Conservation (phyloP, 192 early-diverging fungal species). For the Dimargaris verticillata region DNA sequence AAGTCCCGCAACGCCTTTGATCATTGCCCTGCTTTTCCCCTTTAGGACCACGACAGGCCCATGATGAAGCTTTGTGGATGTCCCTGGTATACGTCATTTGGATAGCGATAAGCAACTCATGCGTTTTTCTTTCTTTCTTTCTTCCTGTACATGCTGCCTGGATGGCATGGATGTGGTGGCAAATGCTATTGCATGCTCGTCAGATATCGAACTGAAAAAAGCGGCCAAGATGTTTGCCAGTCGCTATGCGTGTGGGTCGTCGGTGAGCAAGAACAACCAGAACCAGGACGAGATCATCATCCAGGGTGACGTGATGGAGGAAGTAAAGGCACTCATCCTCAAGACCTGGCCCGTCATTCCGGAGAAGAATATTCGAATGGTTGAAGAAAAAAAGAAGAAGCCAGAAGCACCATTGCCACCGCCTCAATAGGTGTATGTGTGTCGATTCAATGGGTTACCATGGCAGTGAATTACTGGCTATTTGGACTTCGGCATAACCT, state of each 20-base stretch:
- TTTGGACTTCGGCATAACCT: too few species aligned
- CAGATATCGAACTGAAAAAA: conserved; percentile 89
- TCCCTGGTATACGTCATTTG: too few species aligned
- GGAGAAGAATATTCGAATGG: neutral
- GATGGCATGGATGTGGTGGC: too few species aligned
- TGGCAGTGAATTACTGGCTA: too few species aligned
- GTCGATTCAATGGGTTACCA: too few species aligned
- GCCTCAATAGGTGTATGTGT: too few species aligned
- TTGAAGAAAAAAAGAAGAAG: conserved; percentile 8
- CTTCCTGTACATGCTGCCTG: too few species aligned
- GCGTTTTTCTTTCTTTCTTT: neutral
- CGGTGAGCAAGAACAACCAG: conserved; percentile 79
- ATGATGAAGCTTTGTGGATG: too few species aligned
- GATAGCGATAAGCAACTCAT: neutral
- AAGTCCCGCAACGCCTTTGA: conserved; percentile 9
- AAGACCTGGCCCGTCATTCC: conserved; percentile 52
- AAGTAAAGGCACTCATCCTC: conserved; percentile 69
- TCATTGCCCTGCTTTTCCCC: too few species aligned
- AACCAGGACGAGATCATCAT: conserved; percentile 92
- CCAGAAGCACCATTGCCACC: neutral
- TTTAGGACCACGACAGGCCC: too few species aligned
- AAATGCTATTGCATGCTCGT: neutral
- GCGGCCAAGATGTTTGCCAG: conserved; percentile 90
- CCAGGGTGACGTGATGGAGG: conserved; percentile 87
- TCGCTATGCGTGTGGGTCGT: conserved; percentile 91